Evolutionary conservation across 2,329 filamentous ascomycete genomes (phyloP), one percentile per base, ranked within the genome.

Genomic region (Aspergillus costaricaensis): DNA sequence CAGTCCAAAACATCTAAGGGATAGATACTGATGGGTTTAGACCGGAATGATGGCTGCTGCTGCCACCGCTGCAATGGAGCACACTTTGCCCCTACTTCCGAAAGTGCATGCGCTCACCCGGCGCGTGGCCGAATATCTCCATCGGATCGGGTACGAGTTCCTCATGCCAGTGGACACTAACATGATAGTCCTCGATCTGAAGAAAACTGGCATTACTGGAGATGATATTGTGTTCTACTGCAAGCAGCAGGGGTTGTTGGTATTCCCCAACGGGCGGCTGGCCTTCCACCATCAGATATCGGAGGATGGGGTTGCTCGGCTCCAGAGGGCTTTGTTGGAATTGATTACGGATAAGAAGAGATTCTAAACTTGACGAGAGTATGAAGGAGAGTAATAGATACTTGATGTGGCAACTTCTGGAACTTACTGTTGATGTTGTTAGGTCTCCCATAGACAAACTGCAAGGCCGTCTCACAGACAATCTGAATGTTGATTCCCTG

Each of bases 21-120:
- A 4, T 2, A 2, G 10, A 5, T 5, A 32, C 36, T 59, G 30
- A 56, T 48, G 8, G 17, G 14, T n/a, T 9, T 39, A 70, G 69
- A 67, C 70, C 14, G 70, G 70, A 14, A 70, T 73, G 66, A 69
- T 73, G 69, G 67, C 71, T 2, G 67, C 70, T 8, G 68, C 68
- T 8, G 70, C 68, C 14, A 59, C 62, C 9, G 63, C 65, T 2
- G 62, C 70, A 0, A 49, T 71, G 19, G 68, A 59, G 48, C 23
- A 68, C 39, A 62, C 62, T n/a, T 56, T 70, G 36, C 68, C 69
- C 3, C 58, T 62, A 10, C 59, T 72, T 1, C 64, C 67, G 9
- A 53, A 48, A 23, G 68, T 72, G 6, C 69, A 72, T 57, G 58
- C 67, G 10, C 58, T 70, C 4, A 61, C 65, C 5, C 64, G 60